Evolutionary conservation across 1,284 basidiomycete genomes (phyloP).

Genomic region (Papiliotrema laurentii): DNA sequence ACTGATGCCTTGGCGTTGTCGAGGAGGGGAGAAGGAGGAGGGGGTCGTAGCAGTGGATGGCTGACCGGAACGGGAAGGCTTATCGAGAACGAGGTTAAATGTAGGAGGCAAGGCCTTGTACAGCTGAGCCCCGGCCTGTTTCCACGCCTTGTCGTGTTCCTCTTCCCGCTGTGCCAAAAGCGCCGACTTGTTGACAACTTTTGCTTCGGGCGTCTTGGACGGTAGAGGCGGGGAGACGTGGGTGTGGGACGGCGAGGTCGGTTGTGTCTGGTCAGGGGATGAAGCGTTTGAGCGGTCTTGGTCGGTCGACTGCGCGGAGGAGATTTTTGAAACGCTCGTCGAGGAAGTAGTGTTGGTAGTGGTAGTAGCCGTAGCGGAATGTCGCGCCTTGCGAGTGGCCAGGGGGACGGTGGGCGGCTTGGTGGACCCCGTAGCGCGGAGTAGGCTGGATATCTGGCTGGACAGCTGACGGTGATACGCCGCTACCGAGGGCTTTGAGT

Average conservation of each 20-base stretch:
- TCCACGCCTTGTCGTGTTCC: conserved; percentile 2
- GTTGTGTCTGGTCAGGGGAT: neutral
- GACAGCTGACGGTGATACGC: neutral
- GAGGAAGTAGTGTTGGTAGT: too few species aligned
- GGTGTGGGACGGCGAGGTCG: neutral
- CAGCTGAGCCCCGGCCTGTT: neutral
- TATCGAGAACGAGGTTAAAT: conserved; percentile 2
- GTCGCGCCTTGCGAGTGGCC: neutral
- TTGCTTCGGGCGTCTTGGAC: neutral
- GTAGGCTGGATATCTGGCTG: neutral
- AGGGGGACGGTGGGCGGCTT: neutral
- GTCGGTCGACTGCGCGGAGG: neutral
- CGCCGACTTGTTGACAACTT: neutral
- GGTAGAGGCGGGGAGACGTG: neutral
- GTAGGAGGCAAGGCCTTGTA: neutral
- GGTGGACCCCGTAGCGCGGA: neutral
- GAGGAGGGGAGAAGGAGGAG: too few species aligned
- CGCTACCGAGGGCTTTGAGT: neutral
- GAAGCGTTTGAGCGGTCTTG: neutral
- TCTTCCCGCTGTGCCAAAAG: neutral
- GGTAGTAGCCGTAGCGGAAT: neutral
- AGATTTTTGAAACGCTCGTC: neutral
- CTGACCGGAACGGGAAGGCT: neutral
- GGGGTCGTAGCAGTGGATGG: neutral
- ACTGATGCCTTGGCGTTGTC: too few species aligned